Percentiles rank a stretch among this genome's conserved stretches.
Conservation (phyloP, 2,329 filamentous ascomycete species). For the Alternaria postmessia region DNA sequence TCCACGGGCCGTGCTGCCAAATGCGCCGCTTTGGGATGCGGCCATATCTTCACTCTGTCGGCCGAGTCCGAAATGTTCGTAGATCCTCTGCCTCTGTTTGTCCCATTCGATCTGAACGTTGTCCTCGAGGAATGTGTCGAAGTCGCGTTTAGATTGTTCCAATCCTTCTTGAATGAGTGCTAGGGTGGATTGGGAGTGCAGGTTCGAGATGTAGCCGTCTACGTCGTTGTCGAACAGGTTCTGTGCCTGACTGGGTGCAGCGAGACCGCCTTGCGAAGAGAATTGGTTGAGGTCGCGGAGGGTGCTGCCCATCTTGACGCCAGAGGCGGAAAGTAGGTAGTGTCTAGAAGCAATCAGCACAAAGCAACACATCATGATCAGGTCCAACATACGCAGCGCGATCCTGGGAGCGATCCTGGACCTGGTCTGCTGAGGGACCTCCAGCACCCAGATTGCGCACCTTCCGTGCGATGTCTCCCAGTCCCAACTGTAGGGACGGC, state of each 20-base stretch:
- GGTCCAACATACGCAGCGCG: constrained; percentile 60
- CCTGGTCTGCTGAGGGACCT: constrained; percentile 65
- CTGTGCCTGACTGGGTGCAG: constrained; percentile 52
- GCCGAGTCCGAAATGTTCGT: constrained; percentile 91
- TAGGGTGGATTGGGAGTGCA: constrained; percentile 89
- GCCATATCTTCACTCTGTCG: constrained; percentile 54
- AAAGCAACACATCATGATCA: background rate
- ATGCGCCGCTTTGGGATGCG: constrained; percentile 48
- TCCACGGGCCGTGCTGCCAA: constrained; percentile 48
- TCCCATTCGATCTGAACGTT: constrained; percentile 97
- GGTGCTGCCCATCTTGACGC: constrained; percentile 85
- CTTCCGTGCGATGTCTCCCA: constrained; percentile 82
- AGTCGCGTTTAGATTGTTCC: constrained; percentile 86
- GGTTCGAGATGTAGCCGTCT: constrained; percentile 79
- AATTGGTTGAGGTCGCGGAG: constrained; percentile 87
- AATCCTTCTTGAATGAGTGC: constrained; percentile 93
- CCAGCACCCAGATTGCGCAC: constrained; percentile 82
- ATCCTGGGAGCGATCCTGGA: constrained; percentile 51
- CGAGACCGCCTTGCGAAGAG: constrained; percentile 71
- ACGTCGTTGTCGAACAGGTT: constrained; percentile 63
- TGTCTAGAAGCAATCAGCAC: constrained; percentile 65
- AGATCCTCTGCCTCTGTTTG: constrained; percentile 88
- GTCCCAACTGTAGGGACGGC: constrained; percentile 86
- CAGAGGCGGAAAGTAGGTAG: constrained; percentile 91
- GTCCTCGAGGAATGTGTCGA: constrained; percentile 92